Percentiles rank a stretch among this genome's conserved stretches.
These are phyloP conservation scores for Pythium oligandrum DNA, from an alignment of 352 stramenopile species.

Conservation along the genomic window DNA sequence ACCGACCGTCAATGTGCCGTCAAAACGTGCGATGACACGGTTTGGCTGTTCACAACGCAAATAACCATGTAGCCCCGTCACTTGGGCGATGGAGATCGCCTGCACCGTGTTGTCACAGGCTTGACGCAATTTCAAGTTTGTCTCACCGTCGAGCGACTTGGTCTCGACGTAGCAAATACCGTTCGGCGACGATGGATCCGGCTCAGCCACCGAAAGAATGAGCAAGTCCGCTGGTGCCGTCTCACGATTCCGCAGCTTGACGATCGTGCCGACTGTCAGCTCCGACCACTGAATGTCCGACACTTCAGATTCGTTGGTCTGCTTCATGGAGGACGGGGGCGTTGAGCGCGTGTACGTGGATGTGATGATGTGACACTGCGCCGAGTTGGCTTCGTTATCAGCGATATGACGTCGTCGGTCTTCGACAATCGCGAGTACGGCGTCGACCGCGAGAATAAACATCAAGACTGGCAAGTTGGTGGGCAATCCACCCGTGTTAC, in stretches of 20 bases:
- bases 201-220: slow-evolving; percentile 73
- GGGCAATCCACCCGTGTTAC: slow-evolving; percentile 76
- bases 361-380: slow-evolving; percentile 48
- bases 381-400: slow-evolving; percentile 83
- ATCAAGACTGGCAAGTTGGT: slow-evolving; percentile 81
- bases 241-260: slow-evolving; percentile 77
- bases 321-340: slow-evolving; percentile 20
- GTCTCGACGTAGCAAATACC: slow-evolving; percentile 88
- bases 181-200: slow-evolving; percentile 47
- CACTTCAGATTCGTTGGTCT: slow-evolving; percentile 34
- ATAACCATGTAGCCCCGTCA: slow-evolving; percentile 37
- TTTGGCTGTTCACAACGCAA: slow-evolving; percentile 77
- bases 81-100: slow-evolving; percentile 26
- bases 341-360: slow-evolving; percentile 37
- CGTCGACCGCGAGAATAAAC: slow-evolving; percentile 88
- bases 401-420: slow-evolving; percentile 71
- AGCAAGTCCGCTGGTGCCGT: slow-evolving; percentile 79
- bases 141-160: slow-evolving; percentile 86
- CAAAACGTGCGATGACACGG: slow-evolving; percentile 73
- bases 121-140: slow-evolving; percentile 87
- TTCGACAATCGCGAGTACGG: slow-evolving; percentile 81
- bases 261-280: slow-evolving; percentile 79
- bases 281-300: slow-evolving; percentile 61
- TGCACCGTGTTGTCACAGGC: slow-evolving; percentile 55
- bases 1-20: slow-evolving; percentile 47